Evolutionary conservation across 1,139 yeast species (phyloP).

Genomic region (Waltiozyma sp.): DNA sequence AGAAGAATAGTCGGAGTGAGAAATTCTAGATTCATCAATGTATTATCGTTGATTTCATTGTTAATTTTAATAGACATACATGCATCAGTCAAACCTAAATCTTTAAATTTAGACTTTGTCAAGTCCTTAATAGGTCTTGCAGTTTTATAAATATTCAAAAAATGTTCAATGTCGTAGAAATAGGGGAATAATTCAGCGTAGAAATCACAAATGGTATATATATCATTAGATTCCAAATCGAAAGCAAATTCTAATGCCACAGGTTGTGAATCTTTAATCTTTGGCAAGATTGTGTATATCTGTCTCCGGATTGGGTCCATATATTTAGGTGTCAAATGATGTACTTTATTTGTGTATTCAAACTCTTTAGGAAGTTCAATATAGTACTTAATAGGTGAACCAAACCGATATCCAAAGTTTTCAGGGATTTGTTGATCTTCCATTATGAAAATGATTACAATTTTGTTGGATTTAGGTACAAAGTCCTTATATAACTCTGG

Average conservation of each 20-base stretch:
- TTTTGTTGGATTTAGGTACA: background rate
- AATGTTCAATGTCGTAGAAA: background rate
- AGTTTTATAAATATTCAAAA: background rate
- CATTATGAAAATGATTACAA: no score
- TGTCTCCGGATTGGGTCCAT: background rate
- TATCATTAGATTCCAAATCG: background rate
- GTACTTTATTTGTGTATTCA: background rate
- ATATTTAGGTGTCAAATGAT: no score
- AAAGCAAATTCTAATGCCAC: background rate
- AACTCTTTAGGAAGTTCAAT: background rate
- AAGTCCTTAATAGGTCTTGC: background rate
- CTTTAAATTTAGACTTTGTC: background rate
- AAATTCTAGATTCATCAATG: no score
- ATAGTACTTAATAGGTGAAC: background rate
- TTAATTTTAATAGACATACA: background rate
- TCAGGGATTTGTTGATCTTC: background rate
- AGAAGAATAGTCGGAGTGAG: no score
- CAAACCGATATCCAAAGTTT: background rate
- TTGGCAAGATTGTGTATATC: background rate
- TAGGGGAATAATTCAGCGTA: background rate
- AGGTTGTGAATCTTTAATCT: background rate
- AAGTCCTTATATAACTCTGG: background rate
- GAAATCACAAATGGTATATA: background rate
- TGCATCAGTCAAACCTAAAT: background rate
- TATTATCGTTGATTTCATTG: no score